A percentile compares a stretch with the other conserved stretches of the same genome.
Evolutionary conservation across 768 basidiomycete species (phyloP).

Genomic region (Tylopilus rubrobrunneus): DNA sequence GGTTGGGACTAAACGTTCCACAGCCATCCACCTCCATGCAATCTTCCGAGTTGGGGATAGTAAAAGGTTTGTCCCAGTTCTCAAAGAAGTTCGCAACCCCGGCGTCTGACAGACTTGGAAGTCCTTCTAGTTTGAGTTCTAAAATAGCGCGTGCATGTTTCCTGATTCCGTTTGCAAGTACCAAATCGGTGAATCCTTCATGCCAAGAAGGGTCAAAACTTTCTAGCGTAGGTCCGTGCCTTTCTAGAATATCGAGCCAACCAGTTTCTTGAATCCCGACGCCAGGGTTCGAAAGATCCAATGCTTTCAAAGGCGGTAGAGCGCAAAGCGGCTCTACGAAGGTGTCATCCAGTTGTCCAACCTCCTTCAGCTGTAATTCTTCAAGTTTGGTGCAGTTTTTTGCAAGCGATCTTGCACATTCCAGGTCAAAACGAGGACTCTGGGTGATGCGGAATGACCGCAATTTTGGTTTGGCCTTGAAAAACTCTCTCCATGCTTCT

Average conservation of each 20-base stretch:
- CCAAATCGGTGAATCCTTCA: constrained; percentile 51
- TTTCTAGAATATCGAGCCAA: constrained; percentile 50
- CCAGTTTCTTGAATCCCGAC: constrained; percentile 53
- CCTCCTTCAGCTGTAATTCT: constrained; percentile 75
- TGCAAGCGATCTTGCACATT: constrained; percentile 59
- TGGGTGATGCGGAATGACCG: constrained; percentile 77
- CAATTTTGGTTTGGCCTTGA: constrained; percentile 59
- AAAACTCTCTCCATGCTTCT: constrained; percentile 71
- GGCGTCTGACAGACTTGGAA: constrained; percentile 62
- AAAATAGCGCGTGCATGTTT: constrained; percentile 45
- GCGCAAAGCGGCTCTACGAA: constrained; percentile 53
- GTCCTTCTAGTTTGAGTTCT: constrained; percentile 50
- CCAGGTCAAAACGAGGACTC: constrained; percentile 79
- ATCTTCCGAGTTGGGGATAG: constrained; percentile 8
- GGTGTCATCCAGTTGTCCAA: constrained; percentile 65
- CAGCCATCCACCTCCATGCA: constrained; percentile 19
- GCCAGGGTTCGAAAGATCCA: constrained; percentile 70
- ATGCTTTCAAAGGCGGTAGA: constrained; percentile 39
- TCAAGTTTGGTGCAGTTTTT: constrained; percentile 46
- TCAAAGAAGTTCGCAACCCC: constrained; percentile 70
- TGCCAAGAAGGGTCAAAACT: constrained; percentile 75
- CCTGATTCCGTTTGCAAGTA: constrained; percentile 59
- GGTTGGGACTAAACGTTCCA: constrained; percentile 30
- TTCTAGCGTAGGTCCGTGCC: constrained; percentile 51
- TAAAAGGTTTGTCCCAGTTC: constrained; percentile 38